phyloP scores from a whole-genome alignment of 2,329 filamentous ascomycete species.

The Talaromyces rugulosus region DNA sequence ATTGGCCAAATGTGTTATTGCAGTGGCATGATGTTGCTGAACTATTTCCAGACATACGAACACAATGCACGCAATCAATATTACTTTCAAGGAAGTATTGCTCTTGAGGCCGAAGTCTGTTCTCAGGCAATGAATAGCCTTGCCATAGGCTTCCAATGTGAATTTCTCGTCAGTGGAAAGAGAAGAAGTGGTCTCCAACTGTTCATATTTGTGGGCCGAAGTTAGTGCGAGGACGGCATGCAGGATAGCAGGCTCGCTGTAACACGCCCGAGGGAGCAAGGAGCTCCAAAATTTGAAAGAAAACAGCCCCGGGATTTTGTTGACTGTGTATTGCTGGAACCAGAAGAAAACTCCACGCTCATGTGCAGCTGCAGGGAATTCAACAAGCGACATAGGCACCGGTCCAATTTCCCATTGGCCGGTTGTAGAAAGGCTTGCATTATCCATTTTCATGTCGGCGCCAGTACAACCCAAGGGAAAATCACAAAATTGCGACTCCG shows the following conservation, averaged over 20 bases:
- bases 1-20: not conserved
- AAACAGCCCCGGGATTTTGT: slow-evolving; percentile 1
- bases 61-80: not conserved
- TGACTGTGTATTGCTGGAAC: not conserved
- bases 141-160: not conserved
- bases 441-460: too few species aligned
- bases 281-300: not conserved
- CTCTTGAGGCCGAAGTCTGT: not conserved
- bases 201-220: not conserved
- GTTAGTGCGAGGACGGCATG: not conserved
- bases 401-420: not conserved
- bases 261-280: not conserved
- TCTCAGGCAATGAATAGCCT: not conserved
- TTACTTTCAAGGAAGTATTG: not conserved
- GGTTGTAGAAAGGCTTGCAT: not conserved
- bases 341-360: not conserved
- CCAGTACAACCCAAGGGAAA: too few species aligned
- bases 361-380: not conserved
- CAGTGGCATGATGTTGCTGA: not conserved
- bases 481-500: not conserved
- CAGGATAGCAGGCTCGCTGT: slow-evolving; percentile 1
- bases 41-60: slow-evolving; percentile 3
- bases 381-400: not conserved
- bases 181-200: not conserved
- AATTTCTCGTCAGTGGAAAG: slow-evolving; percentile 1